Conservation (phyloP, 257 asterid genomes). For the Marsdenia floribunda region DNA sequence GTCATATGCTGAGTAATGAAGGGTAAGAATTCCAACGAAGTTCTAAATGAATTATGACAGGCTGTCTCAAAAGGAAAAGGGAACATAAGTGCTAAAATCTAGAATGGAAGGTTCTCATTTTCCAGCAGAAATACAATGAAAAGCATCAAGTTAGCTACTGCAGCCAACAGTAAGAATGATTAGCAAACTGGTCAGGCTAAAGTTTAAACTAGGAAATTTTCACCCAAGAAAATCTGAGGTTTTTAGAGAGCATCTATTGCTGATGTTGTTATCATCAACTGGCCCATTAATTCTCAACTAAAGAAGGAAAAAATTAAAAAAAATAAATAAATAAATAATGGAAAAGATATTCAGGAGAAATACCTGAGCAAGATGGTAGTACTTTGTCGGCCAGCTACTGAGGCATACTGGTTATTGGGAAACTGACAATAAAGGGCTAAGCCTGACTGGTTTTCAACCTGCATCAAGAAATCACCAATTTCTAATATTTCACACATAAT, state of each 20-base stretch:
- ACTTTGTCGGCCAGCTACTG: slow-evolving; percentile 60
- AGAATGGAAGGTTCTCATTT: not conserved
- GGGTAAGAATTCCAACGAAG: slow-evolving; percentile 5
- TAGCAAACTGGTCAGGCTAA: not conserved
- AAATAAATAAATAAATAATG: too few relatives aligned
- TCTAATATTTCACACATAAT: not conserved
- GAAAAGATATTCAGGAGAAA: slow-evolving; percentile 10
- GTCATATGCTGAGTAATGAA: slow-evolving; percentile 8
- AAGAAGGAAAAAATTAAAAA: not conserved
- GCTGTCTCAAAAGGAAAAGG: not conserved
- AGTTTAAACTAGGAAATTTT: not conserved
- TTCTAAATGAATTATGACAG: not conserved
- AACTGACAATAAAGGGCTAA: slow-evolving; percentile 72
- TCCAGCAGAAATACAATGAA: not conserved
- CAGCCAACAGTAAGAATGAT: not conserved
- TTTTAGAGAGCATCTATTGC: not conserved
- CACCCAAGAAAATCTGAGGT: not conserved
- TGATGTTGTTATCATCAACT: not conserved
- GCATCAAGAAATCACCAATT: too few relatives aligned
- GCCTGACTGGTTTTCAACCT: slow-evolving; percentile 78
- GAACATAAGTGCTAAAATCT: not conserved
- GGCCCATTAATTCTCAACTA: not conserved
- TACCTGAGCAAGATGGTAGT: slow-evolving; percentile 64
- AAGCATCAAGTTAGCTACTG: not conserved
- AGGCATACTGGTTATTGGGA: slow-evolving; percentile 62